phyloP scores from a whole-genome alignment of 129 eudicot genomes.

The Oenanthe sinensis region DNA sequence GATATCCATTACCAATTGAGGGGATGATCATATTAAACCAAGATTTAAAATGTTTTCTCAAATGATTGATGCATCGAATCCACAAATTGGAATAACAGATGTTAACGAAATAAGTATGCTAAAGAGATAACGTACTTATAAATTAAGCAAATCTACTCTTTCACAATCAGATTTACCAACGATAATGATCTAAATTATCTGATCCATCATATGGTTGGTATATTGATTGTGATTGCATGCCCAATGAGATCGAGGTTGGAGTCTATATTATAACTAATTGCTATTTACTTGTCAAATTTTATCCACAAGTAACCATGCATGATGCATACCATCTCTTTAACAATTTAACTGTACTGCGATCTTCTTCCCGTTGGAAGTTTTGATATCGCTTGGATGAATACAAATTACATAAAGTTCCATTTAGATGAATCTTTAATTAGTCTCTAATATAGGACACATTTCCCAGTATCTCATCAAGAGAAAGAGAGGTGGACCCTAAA shows the following conservation, averaged over 20 bases:
- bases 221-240: not conserved
- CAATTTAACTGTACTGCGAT: not conserved
- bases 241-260: not conserved
- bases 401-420: not conserved
- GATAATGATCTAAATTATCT: not conserved
- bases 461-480: not conserved
- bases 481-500: not conserved
- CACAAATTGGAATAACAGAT: not conserved
- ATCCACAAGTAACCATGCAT: not conserved
- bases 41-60: not conserved
- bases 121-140: not conserved
- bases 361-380: not conserved
- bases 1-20: not conserved
- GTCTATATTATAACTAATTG: not conserved
- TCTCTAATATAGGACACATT: not conserved
- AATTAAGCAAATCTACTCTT: not conserved
- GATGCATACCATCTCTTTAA: not conserved
- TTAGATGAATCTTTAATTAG: not conserved
- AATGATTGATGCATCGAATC: not conserved
- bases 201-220: not conserved
- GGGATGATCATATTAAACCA: not conserved
- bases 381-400: not conserved
- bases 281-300: not conserved
- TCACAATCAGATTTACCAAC: constrained; percentile 1
- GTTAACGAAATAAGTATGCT: not conserved